These are phyloP conservation scores for Dictyostelium intermedium DNA, from an alignment of 78 protist species.

Conservation along the genomic window DNA sequence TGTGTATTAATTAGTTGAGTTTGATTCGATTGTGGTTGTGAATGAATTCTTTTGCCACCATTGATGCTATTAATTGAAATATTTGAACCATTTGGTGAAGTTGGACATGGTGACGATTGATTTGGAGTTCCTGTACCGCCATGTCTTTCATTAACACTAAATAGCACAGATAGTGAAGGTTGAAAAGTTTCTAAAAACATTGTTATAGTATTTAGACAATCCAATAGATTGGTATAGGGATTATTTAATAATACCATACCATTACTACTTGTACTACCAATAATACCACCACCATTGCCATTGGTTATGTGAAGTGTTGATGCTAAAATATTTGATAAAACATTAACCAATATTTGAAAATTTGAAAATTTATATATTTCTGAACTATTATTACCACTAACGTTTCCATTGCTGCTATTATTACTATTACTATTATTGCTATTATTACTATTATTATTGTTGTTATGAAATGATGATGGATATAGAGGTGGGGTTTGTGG, in stretches of 20 bases:
- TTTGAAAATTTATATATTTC: constrained; percentile 13
- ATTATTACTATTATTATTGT: not conserved
- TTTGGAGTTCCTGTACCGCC: not conserved
- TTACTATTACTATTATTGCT: not conserved
- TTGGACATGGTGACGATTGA: not conserved
- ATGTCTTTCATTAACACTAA: not conserved
- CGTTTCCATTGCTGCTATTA: not conserved
- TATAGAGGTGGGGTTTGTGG: constrained; percentile 17
- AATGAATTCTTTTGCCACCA: not conserved
- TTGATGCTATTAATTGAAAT: not conserved
- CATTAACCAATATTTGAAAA: not conserved
- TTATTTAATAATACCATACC: not conserved
- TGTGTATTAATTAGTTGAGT: not conserved
- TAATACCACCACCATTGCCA: not conserved
- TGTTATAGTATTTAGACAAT: constrained; percentile 14
- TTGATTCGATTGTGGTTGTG: constrained; percentile 8
- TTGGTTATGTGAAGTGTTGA: not conserved
- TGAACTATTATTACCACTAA: not conserved
- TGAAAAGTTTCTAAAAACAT: constrained; percentile 14
- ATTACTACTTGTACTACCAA: not conserved
- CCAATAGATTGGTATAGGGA: constrained; percentile 15
- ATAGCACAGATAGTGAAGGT: constrained; percentile 1
- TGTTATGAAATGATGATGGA: not conserved
- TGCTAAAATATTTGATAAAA: constrained; percentile 22
- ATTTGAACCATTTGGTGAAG: not conserved